Evolutionary conservation across 345 rosid genomes (phyloP), one percentile per base, ranked within the genome.

Genomic region (Cardamine occulta): DNA sequence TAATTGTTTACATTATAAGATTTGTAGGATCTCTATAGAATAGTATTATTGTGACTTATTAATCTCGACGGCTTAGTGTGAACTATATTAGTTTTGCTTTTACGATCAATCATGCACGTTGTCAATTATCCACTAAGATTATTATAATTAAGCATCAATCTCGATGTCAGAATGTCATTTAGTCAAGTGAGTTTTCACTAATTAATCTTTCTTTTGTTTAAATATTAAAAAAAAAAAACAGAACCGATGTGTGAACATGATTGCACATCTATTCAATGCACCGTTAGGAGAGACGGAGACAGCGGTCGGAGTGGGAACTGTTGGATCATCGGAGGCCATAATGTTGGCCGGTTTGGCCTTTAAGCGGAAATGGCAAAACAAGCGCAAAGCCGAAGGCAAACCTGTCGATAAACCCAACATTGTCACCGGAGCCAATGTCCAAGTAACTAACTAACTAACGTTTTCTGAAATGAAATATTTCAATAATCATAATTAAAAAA

Each of bases 321-420:
- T 86, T 1, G 88, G 90, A 12, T 86, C 90, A 37, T 86, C 90
- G 1, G 88, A 86, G 80, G 90, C 90, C 23, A 86, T 86, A 29
- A 86, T 86, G 90, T 75, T 86, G 56, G 90, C 90, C 5, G 90
- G 90, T n/a, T 73, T 86, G 24, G 88, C 90, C 23, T 86, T 86
- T 61, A 86, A 86, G 71, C 70, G 90, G 6, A 81, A 79, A 53
- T 86, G 88, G 90, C 90, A 86, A 52, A 85, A 86, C 83, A 83
- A 74, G 74, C 82, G 85, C n/a, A 80, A 70, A 39, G 84, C 85
- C 2, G 69, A 83, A 48, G 90, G 86, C 26, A 76, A 77, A 63
- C 86, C 90, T 0, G 49, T 18, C 32, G 84, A 86, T 76, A 86
- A 83, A 39, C 90, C 90, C 28, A 86, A 86, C 82, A 86, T 86